These are phyloP conservation scores for Arachis monticola DNA, from an alignment of 331 rosid genomes.

Conservation along the genomic window DNA sequence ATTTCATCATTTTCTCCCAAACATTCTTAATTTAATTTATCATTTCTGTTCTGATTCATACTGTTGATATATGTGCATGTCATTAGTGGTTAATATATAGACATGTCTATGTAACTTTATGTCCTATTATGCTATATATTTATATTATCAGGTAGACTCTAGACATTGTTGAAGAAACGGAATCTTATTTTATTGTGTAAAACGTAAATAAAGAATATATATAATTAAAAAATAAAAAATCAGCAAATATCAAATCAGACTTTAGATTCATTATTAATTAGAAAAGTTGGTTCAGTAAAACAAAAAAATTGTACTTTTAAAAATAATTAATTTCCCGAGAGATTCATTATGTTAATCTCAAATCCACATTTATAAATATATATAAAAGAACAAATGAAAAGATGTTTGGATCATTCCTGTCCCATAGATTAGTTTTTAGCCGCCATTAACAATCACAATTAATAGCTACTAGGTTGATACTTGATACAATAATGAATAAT, in stretches of 20 bases:
- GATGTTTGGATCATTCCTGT: not conserved
- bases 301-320: too few relatives aligned
- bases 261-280: not conserved
- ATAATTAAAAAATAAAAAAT: not conserved
- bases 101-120: not conserved
- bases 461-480: conserved; percentile 2
- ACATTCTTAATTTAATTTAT: conserved; percentile 15
- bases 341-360: too few relatives aligned
- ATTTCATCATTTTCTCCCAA: not conserved
- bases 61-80: not conserved
- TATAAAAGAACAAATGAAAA: too few relatives aligned
- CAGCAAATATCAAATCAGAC: not conserved
- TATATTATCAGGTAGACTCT: not conserved
- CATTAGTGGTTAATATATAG: conserved; percentile 12
- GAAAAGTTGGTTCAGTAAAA: too few relatives aligned
- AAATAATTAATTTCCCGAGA: too few relatives aligned
- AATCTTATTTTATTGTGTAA: not conserved
- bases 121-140: not conserved
- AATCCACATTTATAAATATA: too few relatives aligned
- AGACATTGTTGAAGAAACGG: not conserved
- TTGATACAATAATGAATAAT: conserved; percentile 2
- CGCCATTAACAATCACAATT: not conserved
- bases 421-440: not conserved
- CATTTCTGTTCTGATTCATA: conserved; percentile 20
- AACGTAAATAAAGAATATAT: not conserved